Base-by-base conservation (phyloP, 805 yeast genomes). In the Starmerella bacillaris region DNA sequence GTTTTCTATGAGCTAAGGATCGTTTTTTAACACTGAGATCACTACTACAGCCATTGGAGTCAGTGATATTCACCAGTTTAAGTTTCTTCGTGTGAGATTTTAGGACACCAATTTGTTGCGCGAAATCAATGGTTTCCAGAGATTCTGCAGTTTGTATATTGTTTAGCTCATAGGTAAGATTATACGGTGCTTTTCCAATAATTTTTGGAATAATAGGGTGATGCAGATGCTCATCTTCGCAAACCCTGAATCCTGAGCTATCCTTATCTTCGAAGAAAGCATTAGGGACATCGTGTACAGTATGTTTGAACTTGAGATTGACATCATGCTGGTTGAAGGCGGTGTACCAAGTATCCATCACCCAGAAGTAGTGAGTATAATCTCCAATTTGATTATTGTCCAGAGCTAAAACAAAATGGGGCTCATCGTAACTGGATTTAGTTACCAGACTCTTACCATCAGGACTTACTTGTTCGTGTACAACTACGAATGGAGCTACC, bases 401-500 rank as follows among this genome's bases (percentile, higher is more conserved):
- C 14, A 29, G n/a, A 5, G 6, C 15, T 5, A 29, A 7, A 6
- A 35, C 18, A 9, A 24, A n/a, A 8, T 21, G 28, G 19, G 20
- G 30, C 17, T 32, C 39, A 30, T 19, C 33, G 5, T 28, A 15
- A 27, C 24, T 20, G 7, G 21, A 11, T 3, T 22, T 41, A 22
- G 17, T 20, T 4, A 29, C 21, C 11, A 32, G 31, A 17, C 39
- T 36, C 18, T 24, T 21, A n/a, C 42, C 40, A 3, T 18, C 18
- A 45, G 49, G 48, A 24, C 43, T 44, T 4, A 37, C 41, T 4
- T 19, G 22, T 28, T 43, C 50, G 27, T 41, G 46, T 29, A 42
- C 24, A 4, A 49, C 30, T 12, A 39, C 40, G 40, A 48, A 49
- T 8, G 53, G 53, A 4, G 50, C 38, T 33, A 41, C 40, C 12